A percentile compares a stretch with the other conserved stretches of the same genome.
Conservation (phyloP, 495 filamentous ascomycete species). For the Penicillium argentinense region DNA sequence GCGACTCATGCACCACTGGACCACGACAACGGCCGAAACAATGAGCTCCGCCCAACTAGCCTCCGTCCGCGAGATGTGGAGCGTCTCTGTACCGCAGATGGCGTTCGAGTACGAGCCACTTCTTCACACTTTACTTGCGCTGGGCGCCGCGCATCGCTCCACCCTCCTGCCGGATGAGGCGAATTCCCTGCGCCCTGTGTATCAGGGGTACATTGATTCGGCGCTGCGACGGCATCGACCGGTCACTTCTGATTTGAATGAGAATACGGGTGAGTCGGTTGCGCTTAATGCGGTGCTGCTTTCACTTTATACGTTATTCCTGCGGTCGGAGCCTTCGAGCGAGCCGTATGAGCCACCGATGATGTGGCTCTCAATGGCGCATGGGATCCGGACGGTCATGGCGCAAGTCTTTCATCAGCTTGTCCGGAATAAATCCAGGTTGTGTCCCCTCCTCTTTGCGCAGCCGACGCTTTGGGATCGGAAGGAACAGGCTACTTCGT, state of each 20-base stretch:
- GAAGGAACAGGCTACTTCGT: neutral
- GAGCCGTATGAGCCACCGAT: constrained; percentile 20
- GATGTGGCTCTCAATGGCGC: constrained; percentile 20
- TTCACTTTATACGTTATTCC: constrained; percentile 20
- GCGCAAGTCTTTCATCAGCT: constrained; percentile 13
- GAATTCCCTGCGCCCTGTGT: constrained; percentile 14
- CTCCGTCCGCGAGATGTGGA: constrained; percentile 19
- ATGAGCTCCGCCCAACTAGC: constrained; percentile 21
- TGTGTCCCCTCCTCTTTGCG: constrained; percentile 16
- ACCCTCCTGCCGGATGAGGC: constrained; percentile 18
- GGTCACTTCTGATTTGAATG: constrained; percentile 11
- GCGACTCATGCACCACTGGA: constrained; percentile 25
- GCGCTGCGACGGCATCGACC: constrained; percentile 16
- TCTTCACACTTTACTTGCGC: constrained; percentile 23
- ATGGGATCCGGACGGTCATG: constrained; percentile 19
- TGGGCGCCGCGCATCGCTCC: constrained; percentile 20
- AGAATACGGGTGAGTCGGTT: constrained; percentile 13
- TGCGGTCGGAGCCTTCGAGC: constrained; percentile 17
- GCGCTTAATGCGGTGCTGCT: constrained; percentile 19
- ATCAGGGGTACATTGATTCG: constrained; percentile 24
- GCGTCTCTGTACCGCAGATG: constrained; percentile 20
- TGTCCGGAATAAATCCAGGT: constrained; percentile 6
- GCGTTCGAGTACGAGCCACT: constrained; percentile 27
- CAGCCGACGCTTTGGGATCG: constrained; percentile 12
- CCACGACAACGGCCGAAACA: constrained; percentile 16